Base-by-base conservation (phyloP, 306 rosid genomes). In the Vigna nakashimae region DNA sequence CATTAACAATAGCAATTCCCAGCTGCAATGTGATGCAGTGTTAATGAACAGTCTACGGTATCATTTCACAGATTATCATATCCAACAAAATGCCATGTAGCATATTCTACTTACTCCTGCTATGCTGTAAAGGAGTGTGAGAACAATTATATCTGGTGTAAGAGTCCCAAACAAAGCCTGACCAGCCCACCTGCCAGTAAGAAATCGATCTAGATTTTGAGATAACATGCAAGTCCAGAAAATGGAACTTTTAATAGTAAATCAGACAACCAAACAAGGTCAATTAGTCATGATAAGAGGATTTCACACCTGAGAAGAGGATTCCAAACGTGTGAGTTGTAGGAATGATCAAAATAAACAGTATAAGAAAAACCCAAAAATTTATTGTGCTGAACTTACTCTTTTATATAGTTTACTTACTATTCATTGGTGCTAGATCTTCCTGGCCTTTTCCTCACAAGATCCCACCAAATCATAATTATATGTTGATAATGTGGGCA, bases 101-200 rank as follows among this genome's bases (percentile, higher is more conserved):
- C 7, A 64, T 64, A 74, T 60, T 53, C 18, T 51, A 88, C 98
- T 66, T 96, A 96, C 99, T 60, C 99, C 99, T 52, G 99, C 98
- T 80, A 92, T 82, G 88, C 99, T 96, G 88, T 96, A 96, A 77
- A 96, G 81, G 58, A 92, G 84, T 17, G 99, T 92, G 73, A 96
- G 94, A 85, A 96, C 86, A 73, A 96, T 64, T 65, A 92, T 85
- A 58, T 95, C 99, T 26, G 97, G 93, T 65, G 94, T 85, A 69
- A 96, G 99, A 69, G 98, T 96, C 77, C 99, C 99, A 85, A 96
- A 96, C 83, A 96, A 87, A 85, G 98, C 98, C 75, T 96, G 99
- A 77, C 99, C 99, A 43, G 99, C 99, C 99, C 98, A 96, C 99
- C 99, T 96, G 84, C 69, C 73, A 84, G 63, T 2, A 77, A 60